Percentiles rank a stretch among this genome's conserved stretches.
Conservation (phyloP, 139 green algal genomes). For the Micractinium sp. region DNA sequence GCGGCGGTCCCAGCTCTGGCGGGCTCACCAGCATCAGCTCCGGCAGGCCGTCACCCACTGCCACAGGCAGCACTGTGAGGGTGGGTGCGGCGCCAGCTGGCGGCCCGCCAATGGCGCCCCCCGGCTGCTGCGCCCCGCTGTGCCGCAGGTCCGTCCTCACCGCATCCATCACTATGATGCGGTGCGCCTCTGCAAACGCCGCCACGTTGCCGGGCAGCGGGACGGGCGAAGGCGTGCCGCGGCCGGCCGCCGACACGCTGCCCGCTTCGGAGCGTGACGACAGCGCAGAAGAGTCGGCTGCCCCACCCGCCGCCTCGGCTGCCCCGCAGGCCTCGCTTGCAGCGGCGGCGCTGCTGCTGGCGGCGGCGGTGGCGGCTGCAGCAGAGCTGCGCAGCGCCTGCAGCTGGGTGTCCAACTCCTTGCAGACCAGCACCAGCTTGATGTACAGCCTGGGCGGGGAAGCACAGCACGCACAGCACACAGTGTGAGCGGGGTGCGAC, state of each 20-base stretch:
- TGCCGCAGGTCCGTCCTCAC: conserved; percentile 58
- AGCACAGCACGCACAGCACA: neutral
- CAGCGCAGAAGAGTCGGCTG: neutral
- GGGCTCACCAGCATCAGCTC: conserved; percentile 48
- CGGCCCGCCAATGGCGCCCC: neutral
- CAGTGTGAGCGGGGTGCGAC: neutral
- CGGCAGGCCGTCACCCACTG: conserved; percentile 37
- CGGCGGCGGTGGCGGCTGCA: neutral
- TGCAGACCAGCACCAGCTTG: conserved; percentile 61
- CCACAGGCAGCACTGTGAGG: conserved; percentile 43
- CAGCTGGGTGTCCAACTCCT: conserved; percentile 47
- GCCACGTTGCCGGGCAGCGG: conserved; percentile 58
- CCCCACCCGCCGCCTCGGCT: neutral
- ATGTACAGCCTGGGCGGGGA: conserved; percentile 32
- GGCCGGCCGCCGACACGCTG: neutral
- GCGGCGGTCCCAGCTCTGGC: neutral
- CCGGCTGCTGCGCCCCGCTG: neutral
- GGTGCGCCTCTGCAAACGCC: conserved; percentile 73
- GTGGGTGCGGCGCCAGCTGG: neutral
- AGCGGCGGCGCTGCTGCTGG: neutral
- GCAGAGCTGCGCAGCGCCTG: conserved; percentile 9
- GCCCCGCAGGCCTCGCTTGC: neutral
- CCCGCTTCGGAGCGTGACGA: conserved; percentile 9
- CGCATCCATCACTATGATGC: conserved; percentile 78
- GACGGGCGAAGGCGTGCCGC: neutral